Percentiles rank a stretch among this genome's conserved stretches.
phyloP scores from a whole-genome alignment of 1,139 yeast species.

The Lodderomyces jiufengensis region DNA sequence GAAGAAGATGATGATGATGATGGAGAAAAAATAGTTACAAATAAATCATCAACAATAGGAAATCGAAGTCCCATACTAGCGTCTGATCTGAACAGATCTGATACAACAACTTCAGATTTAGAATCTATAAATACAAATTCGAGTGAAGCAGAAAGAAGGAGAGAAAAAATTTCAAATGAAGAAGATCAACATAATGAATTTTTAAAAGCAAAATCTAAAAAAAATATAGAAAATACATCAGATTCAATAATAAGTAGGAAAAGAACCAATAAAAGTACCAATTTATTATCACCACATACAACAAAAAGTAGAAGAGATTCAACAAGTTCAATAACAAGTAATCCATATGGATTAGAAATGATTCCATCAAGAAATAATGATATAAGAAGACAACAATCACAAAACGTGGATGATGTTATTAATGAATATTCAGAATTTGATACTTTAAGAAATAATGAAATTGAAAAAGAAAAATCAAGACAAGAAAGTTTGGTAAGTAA shows the following conservation, averaged over 20 bases:
- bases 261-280: neutral
- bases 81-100: neutral
- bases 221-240: neutral
- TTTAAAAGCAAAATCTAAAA: constrained; percentile 14
- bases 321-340: constrained; percentile 9
- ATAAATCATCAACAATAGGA: neutral
- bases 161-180: constrained; percentile 7
- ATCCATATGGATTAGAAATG: constrained; percentile 14
- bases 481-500: constrained; percentile 9
- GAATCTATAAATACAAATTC: neutral
- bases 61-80: no score
- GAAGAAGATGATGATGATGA: constrained; percentile 8
- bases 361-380: constrained; percentile 31
- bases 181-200: constrained; percentile 19
- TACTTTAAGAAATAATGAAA: constrained; percentile 22
- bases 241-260: neutral
- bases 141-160: constrained; percentile 7
- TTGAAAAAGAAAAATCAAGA: constrained; percentile 9
- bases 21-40: no score
- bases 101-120: neutral
- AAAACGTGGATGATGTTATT: constrained; percentile 55
- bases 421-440: constrained; percentile 56
- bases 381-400: constrained; percentile 43
- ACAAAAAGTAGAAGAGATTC: constrained; percentile 14
- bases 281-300: constrained; percentile 4